Percentiles rank a stretch among this genome's conserved stretches.
Conservation (phyloP, 164 flowering plant species). For the Platanus orientalis region DNA sequence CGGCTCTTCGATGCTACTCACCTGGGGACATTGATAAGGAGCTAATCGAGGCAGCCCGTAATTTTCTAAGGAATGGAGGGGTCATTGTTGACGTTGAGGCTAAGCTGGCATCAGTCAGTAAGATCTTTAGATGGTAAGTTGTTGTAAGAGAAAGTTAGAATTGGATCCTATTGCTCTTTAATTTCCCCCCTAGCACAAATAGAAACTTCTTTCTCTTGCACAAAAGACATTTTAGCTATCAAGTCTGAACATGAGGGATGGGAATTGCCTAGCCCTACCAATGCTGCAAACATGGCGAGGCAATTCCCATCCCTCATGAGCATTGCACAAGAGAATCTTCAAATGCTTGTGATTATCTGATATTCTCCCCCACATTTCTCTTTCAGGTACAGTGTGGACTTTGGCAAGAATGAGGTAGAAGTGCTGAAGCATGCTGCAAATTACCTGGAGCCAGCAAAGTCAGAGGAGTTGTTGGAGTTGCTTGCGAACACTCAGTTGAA, state of each 20-base stretch:
- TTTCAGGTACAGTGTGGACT: constrained; percentile 71
- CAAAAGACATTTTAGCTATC: no score
- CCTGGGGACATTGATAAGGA: constrained; percentile 74
- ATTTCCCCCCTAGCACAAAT: no score
- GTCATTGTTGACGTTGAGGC: constrained; percentile 40
- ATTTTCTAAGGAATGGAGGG: constrained; percentile 66
- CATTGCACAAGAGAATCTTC: no score
- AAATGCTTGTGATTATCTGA: no score
- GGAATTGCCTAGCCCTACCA: neutral
- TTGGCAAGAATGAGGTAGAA: constrained; percentile 74
- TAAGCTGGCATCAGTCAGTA: constrained; percentile 44
- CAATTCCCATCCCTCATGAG: no score
- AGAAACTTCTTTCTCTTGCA: no score
- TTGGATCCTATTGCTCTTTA: no score
- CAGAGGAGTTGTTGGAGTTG: constrained; percentile 59
- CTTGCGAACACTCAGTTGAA: constrained; percentile 53
- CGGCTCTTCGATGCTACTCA: constrained; percentile 79
- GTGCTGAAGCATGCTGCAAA: constrained; percentile 77
- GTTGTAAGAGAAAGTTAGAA: neutral
- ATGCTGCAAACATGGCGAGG: no score
- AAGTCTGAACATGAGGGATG: no score
- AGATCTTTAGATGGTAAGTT: constrained; percentile 73
- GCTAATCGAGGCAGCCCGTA: constrained; percentile 60
- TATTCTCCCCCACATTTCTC: neutral
- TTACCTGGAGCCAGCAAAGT: constrained; percentile 53